Base-by-base conservation (phyloP, 2,329 filamentous ascomycete species). In the Didymellaceae sp. region DNA sequence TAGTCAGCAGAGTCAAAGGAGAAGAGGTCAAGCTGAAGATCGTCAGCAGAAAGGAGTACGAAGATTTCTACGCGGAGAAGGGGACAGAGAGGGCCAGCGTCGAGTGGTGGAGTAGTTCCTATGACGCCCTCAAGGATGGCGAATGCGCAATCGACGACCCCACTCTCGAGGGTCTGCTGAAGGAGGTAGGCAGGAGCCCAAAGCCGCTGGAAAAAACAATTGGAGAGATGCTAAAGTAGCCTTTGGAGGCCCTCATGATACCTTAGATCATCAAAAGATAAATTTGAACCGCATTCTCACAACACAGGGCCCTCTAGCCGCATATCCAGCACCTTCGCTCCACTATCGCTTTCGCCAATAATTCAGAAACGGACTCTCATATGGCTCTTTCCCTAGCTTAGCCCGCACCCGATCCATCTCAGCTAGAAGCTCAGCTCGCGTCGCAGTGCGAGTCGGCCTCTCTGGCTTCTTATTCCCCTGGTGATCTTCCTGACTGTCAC, bases 81-180 rank as follows among this genome's bases (percentile, higher is more conserved):
- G 66, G 66, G 0, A 71, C 71, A 60, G 68, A 75, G 17, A 67
- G 67, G 41, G 50, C 61, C 6, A 62, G 68, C 33, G 72, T 78
- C 5, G 73, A 73, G 57, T 79, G 77, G 77, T 80, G 77, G 77
- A 72, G 70, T 28, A 73, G 65, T 26, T 74, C 74, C 18, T 79
- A 78, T 50, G 75, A 77, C 54, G 76, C 76, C 33, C 31, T 80
- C 25, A 60, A 62, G 26, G 67, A 75, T 6, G 68, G 70, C 2
- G 77, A 79, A 49, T 78, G 76, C 42, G 65, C 67, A 38, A 76
- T 77, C 39, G 51, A 72, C 3, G 77, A 79, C 41, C 25, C 57
- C 2, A 77, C 72, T 5, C 49, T 79, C 17, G 75, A 78, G 57
- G 46, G 43, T 1, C 52, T 79, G 10, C 52, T 79, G 42, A 59